These are phyloP conservation scores for Cucurbita ficifolia DNA, from an alignment of 306 rosid species.

Conservation along the genomic window DNA sequence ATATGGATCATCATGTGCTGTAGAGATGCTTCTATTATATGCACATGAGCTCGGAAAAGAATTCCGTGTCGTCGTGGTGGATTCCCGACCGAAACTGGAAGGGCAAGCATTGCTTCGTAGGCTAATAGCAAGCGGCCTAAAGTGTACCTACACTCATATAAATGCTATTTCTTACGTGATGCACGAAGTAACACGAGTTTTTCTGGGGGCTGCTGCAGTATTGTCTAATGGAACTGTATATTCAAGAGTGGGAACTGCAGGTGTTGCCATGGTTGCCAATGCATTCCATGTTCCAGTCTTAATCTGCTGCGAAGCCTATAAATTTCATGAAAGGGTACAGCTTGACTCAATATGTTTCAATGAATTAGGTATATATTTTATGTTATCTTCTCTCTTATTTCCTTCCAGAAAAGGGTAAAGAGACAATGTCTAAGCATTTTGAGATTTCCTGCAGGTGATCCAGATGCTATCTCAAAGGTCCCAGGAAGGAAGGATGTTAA, in stretches of 20 bases:
- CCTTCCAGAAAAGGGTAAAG: not conserved
- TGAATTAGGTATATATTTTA: constrained; percentile 51
- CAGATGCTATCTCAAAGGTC: constrained; percentile 46
- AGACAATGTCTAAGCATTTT: constrained; percentile 12
- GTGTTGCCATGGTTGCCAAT: constrained; percentile 88
- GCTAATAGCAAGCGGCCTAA: constrained; percentile 54
- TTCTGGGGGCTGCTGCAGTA: constrained; percentile 68
- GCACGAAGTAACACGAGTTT: constrained; percentile 74
- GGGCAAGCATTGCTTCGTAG: constrained; percentile 63
- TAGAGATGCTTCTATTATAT: constrained; percentile 55
- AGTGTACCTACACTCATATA: constrained; percentile 72
- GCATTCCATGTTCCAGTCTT: constrained; percentile 70
- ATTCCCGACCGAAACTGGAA: constrained; percentile 80
- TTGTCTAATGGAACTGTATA: constrained; percentile 75
- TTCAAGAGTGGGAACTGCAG: constrained; percentile 84
- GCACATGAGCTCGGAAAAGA: constrained; percentile 67
- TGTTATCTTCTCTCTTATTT: not conserved
- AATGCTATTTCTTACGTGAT: constrained; percentile 67
- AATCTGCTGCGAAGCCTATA: constrained; percentile 85
- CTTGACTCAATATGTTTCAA: constrained; percentile 87
- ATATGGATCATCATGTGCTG: constrained; percentile 55
- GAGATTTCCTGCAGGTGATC: constrained; percentile 46
- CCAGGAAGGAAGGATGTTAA: constrained; percentile 57
- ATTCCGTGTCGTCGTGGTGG: constrained; percentile 74
- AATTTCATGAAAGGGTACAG: constrained; percentile 91